These are phyloP conservation scores for Aspergillus niger DNA, from an alignment of 2,329 filamentous ascomycete species.

Conservation along the genomic window DNA sequence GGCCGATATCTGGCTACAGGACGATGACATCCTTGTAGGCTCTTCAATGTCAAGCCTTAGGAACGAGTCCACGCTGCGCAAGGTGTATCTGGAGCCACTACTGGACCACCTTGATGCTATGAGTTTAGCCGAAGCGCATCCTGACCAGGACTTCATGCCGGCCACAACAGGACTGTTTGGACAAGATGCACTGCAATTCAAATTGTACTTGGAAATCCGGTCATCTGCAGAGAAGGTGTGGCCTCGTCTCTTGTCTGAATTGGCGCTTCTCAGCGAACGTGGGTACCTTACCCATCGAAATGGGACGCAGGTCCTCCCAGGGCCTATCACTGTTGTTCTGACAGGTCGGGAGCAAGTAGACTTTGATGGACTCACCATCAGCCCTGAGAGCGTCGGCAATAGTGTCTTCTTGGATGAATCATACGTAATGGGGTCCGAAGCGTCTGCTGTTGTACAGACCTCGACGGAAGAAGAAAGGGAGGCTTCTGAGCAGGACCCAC, in stretches of 20 bases:
- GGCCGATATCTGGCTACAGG: slow-evolving; percentile 29
- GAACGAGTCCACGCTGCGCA: slow-evolving; percentile 21
- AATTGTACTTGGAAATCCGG: slow-evolving; percentile 29
- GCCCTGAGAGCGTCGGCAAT: background rate
- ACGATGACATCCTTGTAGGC: slow-evolving; percentile 27
- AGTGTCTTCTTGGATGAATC: slow-evolving; percentile 4
- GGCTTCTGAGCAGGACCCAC: background rate
- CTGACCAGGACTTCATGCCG: background rate
- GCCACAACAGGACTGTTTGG: slow-evolving; percentile 13
- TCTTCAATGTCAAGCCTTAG: slow-evolving; percentile 12
- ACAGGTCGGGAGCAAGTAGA: slow-evolving; percentile 11
- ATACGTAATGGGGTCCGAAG: background rate
- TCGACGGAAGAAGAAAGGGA: background rate
- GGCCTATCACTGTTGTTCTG: slow-evolving; percentile 30
- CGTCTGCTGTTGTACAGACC: background rate
- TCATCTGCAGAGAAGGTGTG: slow-evolving; percentile 20
- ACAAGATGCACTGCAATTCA: slow-evolving; percentile 19
- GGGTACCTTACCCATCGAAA: slow-evolving; percentile 30
- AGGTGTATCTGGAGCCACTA: slow-evolving; percentile 27
- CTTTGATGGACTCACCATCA: background rate
- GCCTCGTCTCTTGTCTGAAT: slow-evolving; percentile 21
- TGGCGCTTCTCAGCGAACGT: slow-evolving; percentile 22
- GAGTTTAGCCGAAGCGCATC: slow-evolving; percentile 6
- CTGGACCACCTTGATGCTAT: slow-evolving; percentile 19
- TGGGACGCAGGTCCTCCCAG: slow-evolving; percentile 20